Percentiles rank a stretch among this genome's conserved stretches.
Evolutionary conservation across 1,284 basidiomycete genomes (phyloP).

Genomic region (Leccinum angustisporum): DNA sequence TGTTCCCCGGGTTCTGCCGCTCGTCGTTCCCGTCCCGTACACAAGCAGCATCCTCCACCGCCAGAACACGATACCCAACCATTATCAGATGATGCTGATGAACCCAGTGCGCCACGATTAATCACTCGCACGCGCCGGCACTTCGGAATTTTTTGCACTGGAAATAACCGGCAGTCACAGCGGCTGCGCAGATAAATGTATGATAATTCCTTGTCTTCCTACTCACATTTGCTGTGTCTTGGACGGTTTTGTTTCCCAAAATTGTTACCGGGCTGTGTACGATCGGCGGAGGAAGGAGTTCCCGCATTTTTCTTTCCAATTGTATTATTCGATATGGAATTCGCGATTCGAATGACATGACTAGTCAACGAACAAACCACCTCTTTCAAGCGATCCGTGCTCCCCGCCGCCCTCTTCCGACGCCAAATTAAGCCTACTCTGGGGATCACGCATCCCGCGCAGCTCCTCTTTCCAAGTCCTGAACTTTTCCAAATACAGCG

Average conservation of each 20-base stretch:
- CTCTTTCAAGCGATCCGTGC: not conserved
- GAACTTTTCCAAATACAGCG: not conserved
- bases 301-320: conserved; percentile 1
- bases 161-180: conserved; percentile 23
- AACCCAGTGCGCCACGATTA: conserved; percentile 5
- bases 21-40: conserved; percentile 27
- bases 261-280: conserved; percentile 14
- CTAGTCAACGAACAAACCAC: conserved; percentile 10
- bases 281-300: conserved; percentile 6
- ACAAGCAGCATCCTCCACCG: conserved; percentile 26
- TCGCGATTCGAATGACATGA: not conserved
- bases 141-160: conserved; percentile 36
- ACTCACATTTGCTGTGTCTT: conserved; percentile 8
- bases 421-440: not conserved
- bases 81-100: conserved; percentile 2
- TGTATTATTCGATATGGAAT: not conserved
- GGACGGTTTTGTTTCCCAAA: conserved; percentile 10
- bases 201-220: not conserved
- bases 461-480: conserved; percentile 5
- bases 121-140: conserved; percentile 21
- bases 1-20: conserved; percentile 5
- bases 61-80: conserved; percentile 11
- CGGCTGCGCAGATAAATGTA: conserved; percentile 12
- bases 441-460: not conserved
- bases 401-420: not conserved